Evolutionary conservation across 2,329 filamentous ascomycete genomes (phyloP).

Genomic region (Ophiosphaerella narmari): DNA sequence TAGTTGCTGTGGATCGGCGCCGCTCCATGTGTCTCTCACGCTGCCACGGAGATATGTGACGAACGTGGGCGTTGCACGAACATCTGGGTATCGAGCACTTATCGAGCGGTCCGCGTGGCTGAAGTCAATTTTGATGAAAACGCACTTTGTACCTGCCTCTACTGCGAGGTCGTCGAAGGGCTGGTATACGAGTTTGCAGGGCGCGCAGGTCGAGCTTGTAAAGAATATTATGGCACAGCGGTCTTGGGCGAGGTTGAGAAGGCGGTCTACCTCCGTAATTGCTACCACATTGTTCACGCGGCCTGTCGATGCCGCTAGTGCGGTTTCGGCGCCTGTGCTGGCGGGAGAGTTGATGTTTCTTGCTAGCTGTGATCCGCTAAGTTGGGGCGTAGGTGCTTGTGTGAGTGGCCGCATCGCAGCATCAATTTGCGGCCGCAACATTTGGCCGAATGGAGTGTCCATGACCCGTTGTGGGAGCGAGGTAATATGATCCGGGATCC

Average conservation of each 20-base stretch:
- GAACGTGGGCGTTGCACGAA: slow-evolving; percentile 85
- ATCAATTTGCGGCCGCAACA: slow-evolving; percentile 79
- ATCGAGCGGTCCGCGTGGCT: slow-evolving; percentile 58
- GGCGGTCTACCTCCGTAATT: slow-evolving; percentile 62
- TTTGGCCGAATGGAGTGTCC: slow-evolving; percentile 83
- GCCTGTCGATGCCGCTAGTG: slow-evolving; percentile 39
- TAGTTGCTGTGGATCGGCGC: slow-evolving; percentile 71
- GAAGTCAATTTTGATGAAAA: slow-evolving; percentile 83
- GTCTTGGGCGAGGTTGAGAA: slow-evolving; percentile 63
- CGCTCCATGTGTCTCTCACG: slow-evolving; percentile 79
- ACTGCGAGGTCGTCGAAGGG: slow-evolving; percentile 78
- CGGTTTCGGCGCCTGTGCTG: slow-evolving; percentile 9
- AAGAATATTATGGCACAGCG: slow-evolving; percentile 88
- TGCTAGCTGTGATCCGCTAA: slow-evolving; percentile 13
- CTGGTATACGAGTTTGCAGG: slow-evolving; percentile 83
- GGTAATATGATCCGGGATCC: slow-evolving; percentile 85
- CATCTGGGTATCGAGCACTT: slow-evolving; percentile 62
- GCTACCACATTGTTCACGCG: slow-evolving; percentile 66
- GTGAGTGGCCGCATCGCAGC: slow-evolving; percentile 65
- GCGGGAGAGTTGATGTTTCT: slow-evolving; percentile 11
- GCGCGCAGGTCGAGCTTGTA: slow-evolving; percentile 83
- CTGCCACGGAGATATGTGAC: slow-evolving; percentile 79
- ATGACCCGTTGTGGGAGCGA: slow-evolving; percentile 85
- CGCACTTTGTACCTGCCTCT: slow-evolving; percentile 69
- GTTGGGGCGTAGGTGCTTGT: slow-evolving; percentile 58